phyloP scores from a whole-genome alignment of 202 grass and related monocot species.

The Setaria viridis region DNA sequence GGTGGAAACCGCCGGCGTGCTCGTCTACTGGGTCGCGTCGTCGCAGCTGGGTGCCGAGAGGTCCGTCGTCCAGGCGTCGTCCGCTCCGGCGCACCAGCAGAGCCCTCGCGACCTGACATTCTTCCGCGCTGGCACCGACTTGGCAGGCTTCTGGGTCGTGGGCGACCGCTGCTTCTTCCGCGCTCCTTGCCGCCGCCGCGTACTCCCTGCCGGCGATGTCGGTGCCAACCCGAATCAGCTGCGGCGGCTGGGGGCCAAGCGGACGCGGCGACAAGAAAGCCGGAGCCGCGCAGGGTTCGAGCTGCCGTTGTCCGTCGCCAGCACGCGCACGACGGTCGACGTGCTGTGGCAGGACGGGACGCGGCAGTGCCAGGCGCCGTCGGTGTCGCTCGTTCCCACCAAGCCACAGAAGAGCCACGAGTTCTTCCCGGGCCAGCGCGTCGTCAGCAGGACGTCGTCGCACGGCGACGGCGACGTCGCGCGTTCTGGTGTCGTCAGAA shows the following conservation, averaged over 20 bases:
- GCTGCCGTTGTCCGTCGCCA: not conserved
- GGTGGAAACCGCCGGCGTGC: not conserved
- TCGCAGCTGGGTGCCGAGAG: no score
- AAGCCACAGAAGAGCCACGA: not conserved
- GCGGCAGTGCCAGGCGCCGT: not conserved
- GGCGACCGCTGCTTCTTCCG: constrained; percentile 20
- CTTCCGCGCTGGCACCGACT: not conserved
- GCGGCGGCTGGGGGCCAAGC: no score
- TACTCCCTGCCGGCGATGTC: no score
- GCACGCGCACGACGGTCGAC: not conserved
- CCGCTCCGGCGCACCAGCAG: not conserved
- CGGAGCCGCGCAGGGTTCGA: not conserved
- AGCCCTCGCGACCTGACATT: not conserved
- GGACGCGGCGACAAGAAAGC: no score
- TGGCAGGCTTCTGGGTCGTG: not conserved
- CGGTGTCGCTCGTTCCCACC: not conserved
- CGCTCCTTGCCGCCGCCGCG: not conserved
- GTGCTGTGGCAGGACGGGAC: constrained; percentile 44
- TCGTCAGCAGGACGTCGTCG: not conserved
- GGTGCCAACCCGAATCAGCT: no score
- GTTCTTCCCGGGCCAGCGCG: constrained; percentile 11
- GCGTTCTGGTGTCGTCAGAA: constrained; percentile 3
- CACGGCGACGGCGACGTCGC: not conserved
- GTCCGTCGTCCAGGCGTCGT: not conserved
- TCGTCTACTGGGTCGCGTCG: constrained; percentile 36